A percentile compares a stretch with the other conserved stretches of the same genome.
These are phyloP conservation scores for Penicillium cinerascens DNA, from an alignment of 495 filamentous ascomycete genomes.

Conservation along the genomic window DNA sequence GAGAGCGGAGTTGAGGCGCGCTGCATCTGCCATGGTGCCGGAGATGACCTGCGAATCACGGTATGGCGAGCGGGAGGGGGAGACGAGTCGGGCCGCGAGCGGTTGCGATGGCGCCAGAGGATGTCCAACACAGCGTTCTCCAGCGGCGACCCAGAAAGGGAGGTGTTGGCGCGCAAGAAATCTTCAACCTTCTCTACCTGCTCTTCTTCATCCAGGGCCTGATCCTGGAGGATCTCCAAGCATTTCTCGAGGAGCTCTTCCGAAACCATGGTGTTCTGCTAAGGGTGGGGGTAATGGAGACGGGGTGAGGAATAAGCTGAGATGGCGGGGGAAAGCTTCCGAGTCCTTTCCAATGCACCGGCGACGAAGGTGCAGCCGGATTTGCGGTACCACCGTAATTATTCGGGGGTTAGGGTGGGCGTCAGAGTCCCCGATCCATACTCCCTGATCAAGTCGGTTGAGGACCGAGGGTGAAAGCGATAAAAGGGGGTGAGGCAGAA, in stretches of 20 bases:
- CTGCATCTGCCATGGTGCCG: slow-evolving; percentile 84
- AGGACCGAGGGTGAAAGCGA: slow-evolving; percentile 9
- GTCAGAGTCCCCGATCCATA: slow-evolving; percentile 16
- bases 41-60: slow-evolving; percentile 84
- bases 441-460: slow-evolving; percentile 5
- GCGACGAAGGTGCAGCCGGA: not conserved
- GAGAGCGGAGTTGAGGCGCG: slow-evolving; percentile 76
- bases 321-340: not conserved
- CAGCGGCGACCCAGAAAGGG: slow-evolving; percentile 68
- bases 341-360: not conserved
- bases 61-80: slow-evolving; percentile 85
- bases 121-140: slow-evolving; percentile 91
- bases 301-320: slow-evolving; percentile 7
- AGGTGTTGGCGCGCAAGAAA: slow-evolving; percentile 73
- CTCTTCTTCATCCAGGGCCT: slow-evolving; percentile 84
- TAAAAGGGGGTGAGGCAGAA: slow-evolving; percentile 1
- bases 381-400: not conserved
- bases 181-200: slow-evolving; percentile 91
- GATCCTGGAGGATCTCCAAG: slow-evolving; percentile 81
- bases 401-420: not conserved
- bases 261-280: slow-evolving; percentile 64
- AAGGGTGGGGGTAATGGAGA: not conserved
- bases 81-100: slow-evolving; percentile 65
- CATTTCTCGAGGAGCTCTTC: slow-evolving; percentile 91
- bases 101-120: slow-evolving; percentile 85